phyloP scores from a whole-genome alignment of 768 basidiomycete genomes.

The Imleria badia region DNA sequence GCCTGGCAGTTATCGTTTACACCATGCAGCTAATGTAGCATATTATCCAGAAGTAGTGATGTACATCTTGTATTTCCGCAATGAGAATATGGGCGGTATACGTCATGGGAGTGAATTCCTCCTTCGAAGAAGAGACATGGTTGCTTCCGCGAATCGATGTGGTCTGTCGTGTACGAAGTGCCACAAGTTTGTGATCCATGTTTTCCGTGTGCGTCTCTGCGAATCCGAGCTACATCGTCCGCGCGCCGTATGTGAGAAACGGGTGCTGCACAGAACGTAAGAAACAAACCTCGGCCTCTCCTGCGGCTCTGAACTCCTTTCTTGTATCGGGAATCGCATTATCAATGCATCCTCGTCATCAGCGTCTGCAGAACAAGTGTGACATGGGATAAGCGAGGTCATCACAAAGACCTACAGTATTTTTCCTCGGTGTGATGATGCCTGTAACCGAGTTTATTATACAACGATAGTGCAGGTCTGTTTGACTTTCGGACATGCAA shows the following conservation, averaged over 20 bases:
- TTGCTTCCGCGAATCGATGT: constrained; percentile 1
- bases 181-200: constrained; percentile 16
- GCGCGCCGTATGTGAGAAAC: not conserved
- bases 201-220: constrained; percentile 2
- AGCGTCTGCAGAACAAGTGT: constrained; percentile 15
- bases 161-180: constrained; percentile 12
- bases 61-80: not conserved
- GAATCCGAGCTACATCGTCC: constrained; percentile 2
- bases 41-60: constrained; percentile 5
- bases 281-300: constrained; percentile 14
- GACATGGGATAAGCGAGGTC: not conserved
- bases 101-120: constrained; percentile 9
- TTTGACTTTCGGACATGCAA: constrained; percentile 32
- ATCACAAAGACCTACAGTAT: constrained; percentile 26
- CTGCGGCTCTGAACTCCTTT: not conserved
- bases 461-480: constrained; percentile 22
- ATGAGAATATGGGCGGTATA: not conserved
- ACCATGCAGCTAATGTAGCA: not conserved
- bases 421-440: constrained; percentile 10
- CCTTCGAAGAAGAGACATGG: constrained; percentile 15
- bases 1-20: constrained; percentile 46
- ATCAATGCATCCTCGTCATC: constrained; percentile 28
- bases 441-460: constrained; percentile 26
- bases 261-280: not conserved
- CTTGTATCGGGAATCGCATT: constrained; percentile 21